These are phyloP conservation scores for Sclerotinia borealis DNA, from an alignment of 2,329 filamentous ascomycete species.

Conservation along the genomic window DNA sequence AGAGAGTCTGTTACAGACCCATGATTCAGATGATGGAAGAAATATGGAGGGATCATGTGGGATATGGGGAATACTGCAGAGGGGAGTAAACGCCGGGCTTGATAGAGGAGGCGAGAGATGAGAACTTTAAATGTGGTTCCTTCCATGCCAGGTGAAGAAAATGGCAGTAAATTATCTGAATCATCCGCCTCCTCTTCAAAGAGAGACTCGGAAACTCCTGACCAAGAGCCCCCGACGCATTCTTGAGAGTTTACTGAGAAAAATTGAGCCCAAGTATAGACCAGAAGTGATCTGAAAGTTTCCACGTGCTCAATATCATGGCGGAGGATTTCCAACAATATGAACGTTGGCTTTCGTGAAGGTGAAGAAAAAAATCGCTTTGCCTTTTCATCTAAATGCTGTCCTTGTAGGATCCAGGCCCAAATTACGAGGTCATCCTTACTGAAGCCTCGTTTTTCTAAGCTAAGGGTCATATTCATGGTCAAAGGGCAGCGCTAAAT, in stretches of 20 bases:
- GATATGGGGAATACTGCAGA: conserved; percentile 25
- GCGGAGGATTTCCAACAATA: conserved; percentile 27
- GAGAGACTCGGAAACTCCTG: background rate
- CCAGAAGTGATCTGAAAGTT: conserved; percentile 16
- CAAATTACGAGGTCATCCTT: conserved; percentile 26
- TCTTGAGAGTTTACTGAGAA: background rate
- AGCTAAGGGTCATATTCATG: background rate
- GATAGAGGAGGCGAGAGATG: conserved; percentile 22
- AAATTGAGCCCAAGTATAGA: conserved; percentile 15
- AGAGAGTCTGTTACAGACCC: conserved; percentile 8
- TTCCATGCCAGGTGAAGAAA: conserved; percentile 1
- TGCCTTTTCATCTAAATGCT: conserved; percentile 19
- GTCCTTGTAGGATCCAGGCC: conserved; percentile 25
- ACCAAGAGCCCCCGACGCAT: background rate
- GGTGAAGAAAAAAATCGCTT: conserved; percentile 21
- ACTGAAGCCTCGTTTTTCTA: conserved; percentile 14
- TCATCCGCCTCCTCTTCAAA: background rate
- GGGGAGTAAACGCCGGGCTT: conserved; percentile 28
- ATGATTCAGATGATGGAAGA: conserved; percentile 11
- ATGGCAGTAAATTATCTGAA: background rate
- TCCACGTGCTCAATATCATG: conserved; percentile 19
- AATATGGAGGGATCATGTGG: conserved; percentile 23
- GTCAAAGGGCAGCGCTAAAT: background rate
- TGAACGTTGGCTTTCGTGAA: conserved; percentile 20
- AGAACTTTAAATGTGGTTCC: conserved; percentile 4